Percentiles rank a stretch among this genome's conserved stretches.
Conservation (phyloP, 1,284 basidiomycete genomes). For the Trichosporon sp. region DNA sequence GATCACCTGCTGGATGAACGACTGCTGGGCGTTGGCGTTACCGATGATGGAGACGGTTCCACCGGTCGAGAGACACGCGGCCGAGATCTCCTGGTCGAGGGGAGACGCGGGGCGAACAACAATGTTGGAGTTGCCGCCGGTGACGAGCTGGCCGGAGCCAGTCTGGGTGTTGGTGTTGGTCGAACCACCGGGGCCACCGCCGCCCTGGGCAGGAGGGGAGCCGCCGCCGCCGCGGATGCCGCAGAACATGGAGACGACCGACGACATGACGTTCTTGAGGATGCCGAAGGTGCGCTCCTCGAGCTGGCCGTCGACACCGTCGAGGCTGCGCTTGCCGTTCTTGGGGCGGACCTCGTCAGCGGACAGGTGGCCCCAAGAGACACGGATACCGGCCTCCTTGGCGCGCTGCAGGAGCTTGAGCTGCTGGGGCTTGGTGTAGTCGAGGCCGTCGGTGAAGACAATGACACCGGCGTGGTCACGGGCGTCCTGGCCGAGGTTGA, state of each 20-base stretch:
- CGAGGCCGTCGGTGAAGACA: constrained; percentile 10
- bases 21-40: neutral
- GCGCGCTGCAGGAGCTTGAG: neutral
- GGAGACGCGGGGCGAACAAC: neutral
- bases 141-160: neutral
- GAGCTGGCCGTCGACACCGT: neutral
- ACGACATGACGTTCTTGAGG: neutral
- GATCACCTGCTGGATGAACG: constrained; percentile 9
- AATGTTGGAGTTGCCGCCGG: neutral
- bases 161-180: too few species aligned
- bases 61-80: constrained; percentile 8
- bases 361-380: constrained; percentile 9
- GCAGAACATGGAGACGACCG: neutral
- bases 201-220: too few species aligned
- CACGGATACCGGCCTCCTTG: constrained; percentile 7
- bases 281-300: neutral
- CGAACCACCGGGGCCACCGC: neutral
- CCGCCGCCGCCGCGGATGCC: neutral
- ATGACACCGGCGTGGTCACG: constrained; percentile 7
- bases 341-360: neutral
- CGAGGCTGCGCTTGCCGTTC: neutral
- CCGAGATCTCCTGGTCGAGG: constrained; percentile 9
- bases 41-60: constrained; percentile 8
- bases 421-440: constrained; percentile 4
- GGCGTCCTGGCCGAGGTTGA: neutral